These are phyloP conservation scores for Neoboletus subvelutipes DNA, from an alignment of 768 basidiomycete species.

Conservation along the genomic window DNA sequence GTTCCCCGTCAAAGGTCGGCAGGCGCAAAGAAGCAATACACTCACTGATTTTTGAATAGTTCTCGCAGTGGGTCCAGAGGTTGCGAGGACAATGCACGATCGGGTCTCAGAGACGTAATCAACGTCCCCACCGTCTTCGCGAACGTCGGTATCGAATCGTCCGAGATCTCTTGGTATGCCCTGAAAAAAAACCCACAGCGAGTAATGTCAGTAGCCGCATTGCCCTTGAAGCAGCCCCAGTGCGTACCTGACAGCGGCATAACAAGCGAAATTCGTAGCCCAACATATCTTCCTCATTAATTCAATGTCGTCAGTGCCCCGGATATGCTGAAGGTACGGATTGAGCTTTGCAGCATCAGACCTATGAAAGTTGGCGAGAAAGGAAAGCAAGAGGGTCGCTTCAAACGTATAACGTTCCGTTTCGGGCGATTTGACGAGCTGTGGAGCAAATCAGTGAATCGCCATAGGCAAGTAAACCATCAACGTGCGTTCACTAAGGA, in stretches of 20 bases:
- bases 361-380: slow-evolving; percentile 71
- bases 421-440: slow-evolving; percentile 58
- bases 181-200: slow-evolving; percentile 31
- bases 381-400: slow-evolving; percentile 55
- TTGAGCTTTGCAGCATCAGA: slow-evolving; percentile 71
- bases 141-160: slow-evolving; percentile 53
- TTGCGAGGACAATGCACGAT: slow-evolving; percentile 49
- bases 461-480: not conserved
- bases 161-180: slow-evolving; percentile 53
- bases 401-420: slow-evolving; percentile 60
- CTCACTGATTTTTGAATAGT: slow-evolving; percentile 58
- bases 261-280: slow-evolving; percentile 54
- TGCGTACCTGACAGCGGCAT: slow-evolving; percentile 49
- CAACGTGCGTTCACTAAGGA: slow-evolving; percentile 47
- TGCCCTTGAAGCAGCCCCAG: not conserved
- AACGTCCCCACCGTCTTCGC: slow-evolving; percentile 52
- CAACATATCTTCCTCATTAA: slow-evolving; percentile 59
- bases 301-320: slow-evolving; percentile 45
- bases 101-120: slow-evolving; percentile 51
- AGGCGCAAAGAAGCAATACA: not conserved
- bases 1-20: not conserved
- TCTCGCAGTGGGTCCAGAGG: slow-evolving; percentile 50
- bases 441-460: not conserved
- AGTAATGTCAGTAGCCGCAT: not conserved
- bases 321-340: slow-evolving; percentile 57